A percentile compares a stretch with the other conserved stretches of the same genome.
Evolutionary conservation across 75 land plant genomes (phyloP).

Genomic region (Cupressus sempervirens): DNA sequence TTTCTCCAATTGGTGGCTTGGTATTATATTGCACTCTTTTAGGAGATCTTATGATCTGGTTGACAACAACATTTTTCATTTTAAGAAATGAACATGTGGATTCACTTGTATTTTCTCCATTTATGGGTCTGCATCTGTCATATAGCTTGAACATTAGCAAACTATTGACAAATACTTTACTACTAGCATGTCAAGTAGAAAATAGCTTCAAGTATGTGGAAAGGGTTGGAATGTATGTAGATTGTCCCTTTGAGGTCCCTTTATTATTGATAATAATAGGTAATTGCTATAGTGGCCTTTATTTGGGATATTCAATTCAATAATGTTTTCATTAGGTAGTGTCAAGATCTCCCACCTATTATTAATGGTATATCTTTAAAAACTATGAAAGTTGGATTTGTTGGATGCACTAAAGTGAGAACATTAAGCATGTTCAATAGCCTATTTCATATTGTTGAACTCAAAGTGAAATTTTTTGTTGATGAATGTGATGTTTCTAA

Average conservation of each 20-base stretch:
- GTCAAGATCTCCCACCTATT: conserved; percentile 87
- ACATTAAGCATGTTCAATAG: conserved; percentile 98
- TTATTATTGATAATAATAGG: conserved; percentile 71
- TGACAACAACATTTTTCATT: conserved; percentile 86
- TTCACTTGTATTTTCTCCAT: conserved; percentile 76
- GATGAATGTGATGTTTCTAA: conserved; percentile 70
- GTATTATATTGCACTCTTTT: conserved; percentile 70
- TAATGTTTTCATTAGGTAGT: conserved; percentile 85
- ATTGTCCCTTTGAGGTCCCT: conserved; percentile 85
- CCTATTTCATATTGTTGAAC: conserved; percentile 85
- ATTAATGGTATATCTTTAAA: conserved; percentile 72
- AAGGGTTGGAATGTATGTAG: conserved; percentile 81
- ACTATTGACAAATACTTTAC: conserved; percentile 59
- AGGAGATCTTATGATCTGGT: too few relatives aligned
- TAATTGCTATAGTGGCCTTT: conserved; percentile 97
- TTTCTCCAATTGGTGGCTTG: conserved; percentile 90
- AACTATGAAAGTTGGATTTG: conserved; percentile 85
- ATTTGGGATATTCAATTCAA: conserved; percentile 64
- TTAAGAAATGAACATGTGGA: conserved; percentile 72
- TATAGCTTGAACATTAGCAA: conserved; percentile 87
- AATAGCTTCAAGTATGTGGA: conserved; percentile 96
- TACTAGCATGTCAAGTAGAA: conserved; percentile 85
- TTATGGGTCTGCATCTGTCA: conserved; percentile 88
- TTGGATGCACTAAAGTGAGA: conserved; percentile 95
- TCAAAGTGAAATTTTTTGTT: conserved; percentile 78